Base-by-base conservation (phyloP, 306 rosid species). In the Pterocarpus santalinus region DNA sequence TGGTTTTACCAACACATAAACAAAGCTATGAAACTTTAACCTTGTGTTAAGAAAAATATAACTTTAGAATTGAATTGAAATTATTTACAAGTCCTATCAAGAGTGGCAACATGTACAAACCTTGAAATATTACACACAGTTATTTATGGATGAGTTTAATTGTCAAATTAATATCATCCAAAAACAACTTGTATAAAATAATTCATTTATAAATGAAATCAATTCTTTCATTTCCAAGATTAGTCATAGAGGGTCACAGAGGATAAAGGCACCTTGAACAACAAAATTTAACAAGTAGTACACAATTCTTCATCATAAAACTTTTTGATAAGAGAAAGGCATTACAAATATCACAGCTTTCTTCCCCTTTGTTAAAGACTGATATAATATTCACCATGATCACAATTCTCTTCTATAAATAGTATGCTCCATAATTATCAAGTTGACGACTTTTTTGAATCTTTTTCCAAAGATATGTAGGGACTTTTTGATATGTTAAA, bases 1-100 rank as follows among this genome's bases (percentile, higher is more conserved):
- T 62, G 71, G 83, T 47, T 65, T 58, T 6, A 17, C 71, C 49
- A n/a, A 57, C 74, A 70, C 5, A 11, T 32, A 34, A 10, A 0
- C 47, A 66, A 8, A 14, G 16, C 10, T 5, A 38, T 1, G 4
- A 32, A 46, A 62, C 72, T 76, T 16, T n/a, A 46, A 63, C 28
- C 12, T 3, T 5, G 32, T 51, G 53, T 32, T 65, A 35, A 13
- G 65, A 51, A 47, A 7, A 35, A 65, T 64, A 12, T 76, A 35
- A 46, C 30, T 65, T 36, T 3, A 22, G 43, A 65, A 65, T 51
- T 65, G 33, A 58, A 65, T 35, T 36, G 39, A 64, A 49, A 77
- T 52, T 8, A 51, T 65, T 34, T 51, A 46, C 12, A 47, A 33
- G 4, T 12, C 17, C 41, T 69, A 38, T 38, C 41, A 38, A 12